Base-by-base conservation (phyloP, 345 rosid genomes). In the Citrus trifoliata region DNA sequence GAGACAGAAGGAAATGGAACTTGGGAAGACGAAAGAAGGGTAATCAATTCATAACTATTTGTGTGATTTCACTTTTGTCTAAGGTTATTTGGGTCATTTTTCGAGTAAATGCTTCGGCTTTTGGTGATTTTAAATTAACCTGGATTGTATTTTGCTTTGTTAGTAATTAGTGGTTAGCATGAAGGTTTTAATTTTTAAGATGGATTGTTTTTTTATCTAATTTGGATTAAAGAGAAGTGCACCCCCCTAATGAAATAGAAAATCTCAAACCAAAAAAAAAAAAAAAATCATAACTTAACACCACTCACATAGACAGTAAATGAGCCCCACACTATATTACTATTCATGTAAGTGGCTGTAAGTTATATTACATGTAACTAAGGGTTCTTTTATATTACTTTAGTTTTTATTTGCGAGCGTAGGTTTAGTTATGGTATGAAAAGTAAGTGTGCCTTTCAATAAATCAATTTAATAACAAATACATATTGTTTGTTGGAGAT, bases 341-440 rank as follows among this genome's bases (percentile, higher is more conserved):
- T 3, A 0, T 4, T 32, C 33, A 32, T 4, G 33, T 4, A 0
- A 32, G 0, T 32, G 0, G 5, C 0, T 32, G 4, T 32, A 4
- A 32, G 4, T 32, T 32, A 32, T 0, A 4, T 32, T 4, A 32
- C 33, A 32, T 32, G 0, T 32, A 32, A 32, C 4, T 32, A 32
- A 32, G 5, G 4, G 5, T 4, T 32, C 33, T 0, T 0, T 32
- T 32, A 32, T 32, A 4, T 32, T 40, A 40, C 3, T 10, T 40
- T 3, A 9, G 3, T 40, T 12, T 42, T 42, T 42, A 1, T 3
- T 42, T 10, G 16, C 0, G 3, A 42, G 1, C 3, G 16, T 10
- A 10, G 51, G 51, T 42, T 12, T 2, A 12, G 3, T 1, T 3
- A 42, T 42, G 14, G 3, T 0, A 38, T 38, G 9, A 37, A 37